phyloP scores from a whole-genome alignment of 768 basidiomycete genomes.

The Cyclocybe aegerita region DNA sequence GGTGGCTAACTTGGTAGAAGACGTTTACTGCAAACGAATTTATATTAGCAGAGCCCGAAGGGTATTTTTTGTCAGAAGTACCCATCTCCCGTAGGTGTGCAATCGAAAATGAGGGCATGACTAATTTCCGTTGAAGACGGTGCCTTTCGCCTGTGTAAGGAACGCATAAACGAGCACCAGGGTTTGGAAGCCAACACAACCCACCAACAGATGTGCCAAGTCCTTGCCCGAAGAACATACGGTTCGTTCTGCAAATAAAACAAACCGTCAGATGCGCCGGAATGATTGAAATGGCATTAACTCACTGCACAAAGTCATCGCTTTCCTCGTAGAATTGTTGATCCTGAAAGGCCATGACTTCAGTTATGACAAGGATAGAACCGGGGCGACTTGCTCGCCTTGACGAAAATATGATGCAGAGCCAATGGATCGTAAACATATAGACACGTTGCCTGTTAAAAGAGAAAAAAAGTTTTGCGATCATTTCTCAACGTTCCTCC shows the following conservation, averaged over 20 bases:
- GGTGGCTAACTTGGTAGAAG: slow-evolving; percentile 29
- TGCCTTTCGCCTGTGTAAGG: slow-evolving; percentile 36
- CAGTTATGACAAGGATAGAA: background rate
- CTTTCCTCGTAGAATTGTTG: slow-evolving; percentile 30
- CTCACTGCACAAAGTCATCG: slow-evolving; percentile 24
- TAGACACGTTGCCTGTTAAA: slow-evolving; percentile 27
- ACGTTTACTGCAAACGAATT: slow-evolving; percentile 26
- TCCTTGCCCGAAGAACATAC: slow-evolving; percentile 22
- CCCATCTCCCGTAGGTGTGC: slow-evolving; percentile 38
- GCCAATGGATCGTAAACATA: slow-evolving; percentile 46
- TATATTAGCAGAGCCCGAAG: background rate
- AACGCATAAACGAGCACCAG: background rate
- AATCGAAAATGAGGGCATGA: slow-evolving; percentile 44
- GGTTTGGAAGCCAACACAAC: background rate
- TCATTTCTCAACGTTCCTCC: background rate
- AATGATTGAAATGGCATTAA: background rate
- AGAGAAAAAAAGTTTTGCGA: no score
- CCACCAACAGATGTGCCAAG: slow-evolving; percentile 24
- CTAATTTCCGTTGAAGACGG: slow-evolving; percentile 40
- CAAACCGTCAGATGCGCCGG: background rate
- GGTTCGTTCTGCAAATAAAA: slow-evolving; percentile 10
- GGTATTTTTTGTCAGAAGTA: background rate
- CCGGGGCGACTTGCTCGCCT: slow-evolving; percentile 15
- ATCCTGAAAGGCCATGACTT: slow-evolving; percentile 18
- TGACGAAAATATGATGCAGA: slow-evolving; percentile 44